Conservation (phyloP, 768 basidiomycete species). For the Mycena galericulata region DNA sequence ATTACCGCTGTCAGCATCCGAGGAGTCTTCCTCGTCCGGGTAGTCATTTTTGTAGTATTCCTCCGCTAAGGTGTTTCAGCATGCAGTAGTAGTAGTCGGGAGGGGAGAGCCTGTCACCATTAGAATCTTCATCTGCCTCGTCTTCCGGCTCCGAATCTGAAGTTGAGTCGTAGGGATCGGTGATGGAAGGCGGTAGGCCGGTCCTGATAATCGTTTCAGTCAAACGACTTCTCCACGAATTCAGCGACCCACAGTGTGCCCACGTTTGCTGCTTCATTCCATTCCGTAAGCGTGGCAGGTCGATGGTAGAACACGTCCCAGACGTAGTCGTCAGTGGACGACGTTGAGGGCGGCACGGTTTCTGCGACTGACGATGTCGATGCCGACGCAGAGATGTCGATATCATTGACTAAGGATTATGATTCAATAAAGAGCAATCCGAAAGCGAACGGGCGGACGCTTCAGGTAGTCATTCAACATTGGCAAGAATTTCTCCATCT, state of each 20-base stretch:
- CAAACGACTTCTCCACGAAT: conserved; percentile 5
- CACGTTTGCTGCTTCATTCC: conserved; percentile 67
- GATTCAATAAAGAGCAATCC: not conserved
- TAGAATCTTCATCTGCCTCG: conserved; percentile 87
- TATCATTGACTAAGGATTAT: conserved; percentile 42
- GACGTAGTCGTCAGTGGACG: conserved; percentile 70
- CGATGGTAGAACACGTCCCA: conserved; percentile 88
- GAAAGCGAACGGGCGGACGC: conserved; percentile 51
- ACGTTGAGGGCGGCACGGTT: conserved; percentile 1
- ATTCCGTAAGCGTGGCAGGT: conserved; percentile 68
- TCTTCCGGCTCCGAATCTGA: conserved; percentile 78
- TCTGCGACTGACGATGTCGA: conserved; percentile 17
- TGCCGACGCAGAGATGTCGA: conserved; percentile 32
- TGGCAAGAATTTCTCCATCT: conserved; percentile 83
- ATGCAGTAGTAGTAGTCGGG: not conserved
- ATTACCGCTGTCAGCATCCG: conserved; percentile 49
- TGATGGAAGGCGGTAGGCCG: conserved; percentile 70
- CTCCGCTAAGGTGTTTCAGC: conserved; percentile 57
- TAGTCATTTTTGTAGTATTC: conserved; percentile 91
- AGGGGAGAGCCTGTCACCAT: conserved; percentile 64
- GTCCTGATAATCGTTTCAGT: conserved; percentile 54
- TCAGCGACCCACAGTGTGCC: conserved; percentile 69
- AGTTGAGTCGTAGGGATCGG: conserved; percentile 67
- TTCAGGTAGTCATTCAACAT: conserved; percentile 82
- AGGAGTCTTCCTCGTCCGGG: conserved; percentile 73